These are phyloP conservation scores for Colletotrichum horii DNA, from an alignment of 2,329 filamentous ascomycete genomes.

Conservation along the genomic window DNA sequence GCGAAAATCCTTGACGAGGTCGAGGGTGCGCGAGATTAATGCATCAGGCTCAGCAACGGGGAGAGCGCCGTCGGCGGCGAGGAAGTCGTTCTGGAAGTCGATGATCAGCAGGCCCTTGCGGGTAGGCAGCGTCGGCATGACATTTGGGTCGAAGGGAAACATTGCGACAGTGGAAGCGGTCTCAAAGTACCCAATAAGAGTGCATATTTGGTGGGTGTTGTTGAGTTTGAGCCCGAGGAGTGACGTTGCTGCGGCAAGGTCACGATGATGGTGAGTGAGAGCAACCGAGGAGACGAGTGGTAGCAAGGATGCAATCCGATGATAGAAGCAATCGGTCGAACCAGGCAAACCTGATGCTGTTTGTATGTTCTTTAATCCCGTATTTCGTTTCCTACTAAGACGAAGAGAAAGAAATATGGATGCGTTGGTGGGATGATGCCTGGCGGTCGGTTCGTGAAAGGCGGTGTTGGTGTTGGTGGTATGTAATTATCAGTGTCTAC, in stretches of 20 bases:
- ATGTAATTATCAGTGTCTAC: background rate
- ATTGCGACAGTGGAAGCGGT: slow-evolving; percentile 35
- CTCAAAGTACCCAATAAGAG: background rate
- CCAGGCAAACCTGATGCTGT: background rate
- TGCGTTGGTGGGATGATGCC: background rate
- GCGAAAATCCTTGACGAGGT: slow-evolving; percentile 76
- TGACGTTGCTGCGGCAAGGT: background rate
- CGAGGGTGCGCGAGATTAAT: slow-evolving; percentile 70
- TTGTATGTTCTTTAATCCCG: background rate
- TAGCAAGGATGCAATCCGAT: background rate
- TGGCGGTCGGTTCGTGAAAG: background rate
- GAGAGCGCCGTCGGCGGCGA: slow-evolving; percentile 71
- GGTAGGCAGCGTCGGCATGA: slow-evolving; percentile 61
- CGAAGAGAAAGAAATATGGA: background rate
- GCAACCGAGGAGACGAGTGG: background rate
- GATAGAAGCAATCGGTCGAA: background rate
- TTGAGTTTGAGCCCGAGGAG: background rate
- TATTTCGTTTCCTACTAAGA: background rate
- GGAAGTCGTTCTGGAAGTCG: slow-evolving; percentile 91
- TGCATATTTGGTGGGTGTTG: background rate
- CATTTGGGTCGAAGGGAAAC: slow-evolving; percentile 62
- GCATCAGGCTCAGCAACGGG: slow-evolving; percentile 66
- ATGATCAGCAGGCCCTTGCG: slow-evolving; percentile 79
- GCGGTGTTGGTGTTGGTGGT: background rate
- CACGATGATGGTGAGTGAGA: background rate